These are phyloP conservation scores for Beauveria sp. DNA, from an alignment of 2,329 filamentous ascomycete species.

Conservation along the genomic window DNA sequence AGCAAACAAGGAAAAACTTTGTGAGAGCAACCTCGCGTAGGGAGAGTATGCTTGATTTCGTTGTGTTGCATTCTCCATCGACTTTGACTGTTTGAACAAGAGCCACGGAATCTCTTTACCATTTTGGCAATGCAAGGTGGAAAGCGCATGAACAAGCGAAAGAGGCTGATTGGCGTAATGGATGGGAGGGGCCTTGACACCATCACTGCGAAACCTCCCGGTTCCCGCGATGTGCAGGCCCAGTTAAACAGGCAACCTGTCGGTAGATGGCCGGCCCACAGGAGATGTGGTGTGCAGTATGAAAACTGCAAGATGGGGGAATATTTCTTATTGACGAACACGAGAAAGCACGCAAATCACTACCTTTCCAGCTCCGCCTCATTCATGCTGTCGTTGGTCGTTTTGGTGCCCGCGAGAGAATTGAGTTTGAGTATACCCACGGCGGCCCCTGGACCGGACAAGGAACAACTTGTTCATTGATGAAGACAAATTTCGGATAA, in stretches of 20 bases:
- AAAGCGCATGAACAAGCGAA: too few species aligned
- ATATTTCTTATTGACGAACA: background rate
- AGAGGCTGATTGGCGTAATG: background rate
- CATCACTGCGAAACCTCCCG: background rate
- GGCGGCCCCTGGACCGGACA: background rate
- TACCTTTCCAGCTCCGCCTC: background rate
- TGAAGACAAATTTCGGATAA: background rate
- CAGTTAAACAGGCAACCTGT: background rate
- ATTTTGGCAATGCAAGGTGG: too few species aligned
- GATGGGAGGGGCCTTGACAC: slow-evolving; percentile 5
- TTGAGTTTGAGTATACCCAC: background rate
- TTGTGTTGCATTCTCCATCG: too few species aligned
- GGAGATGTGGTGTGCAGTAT: background rate
- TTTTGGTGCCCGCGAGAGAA: background rate
- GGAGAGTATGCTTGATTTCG: too few species aligned
- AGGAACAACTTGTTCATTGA: background rate
- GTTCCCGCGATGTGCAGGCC: slow-evolving; percentile 1
- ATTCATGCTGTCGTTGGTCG: background rate
- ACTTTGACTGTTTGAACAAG: too few species aligned
- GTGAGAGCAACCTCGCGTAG: too few species aligned
- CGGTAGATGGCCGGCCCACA: background rate
- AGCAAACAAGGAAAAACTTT: background rate
- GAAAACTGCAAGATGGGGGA: background rate
- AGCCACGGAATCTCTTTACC: too few species aligned
- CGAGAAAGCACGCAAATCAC: background rate